Evolutionary conservation across 352 stramenopile genomes (phyloP), one percentile per base, ranked within the genome.

Genomic region (Globisporangium viniferum): DNA sequence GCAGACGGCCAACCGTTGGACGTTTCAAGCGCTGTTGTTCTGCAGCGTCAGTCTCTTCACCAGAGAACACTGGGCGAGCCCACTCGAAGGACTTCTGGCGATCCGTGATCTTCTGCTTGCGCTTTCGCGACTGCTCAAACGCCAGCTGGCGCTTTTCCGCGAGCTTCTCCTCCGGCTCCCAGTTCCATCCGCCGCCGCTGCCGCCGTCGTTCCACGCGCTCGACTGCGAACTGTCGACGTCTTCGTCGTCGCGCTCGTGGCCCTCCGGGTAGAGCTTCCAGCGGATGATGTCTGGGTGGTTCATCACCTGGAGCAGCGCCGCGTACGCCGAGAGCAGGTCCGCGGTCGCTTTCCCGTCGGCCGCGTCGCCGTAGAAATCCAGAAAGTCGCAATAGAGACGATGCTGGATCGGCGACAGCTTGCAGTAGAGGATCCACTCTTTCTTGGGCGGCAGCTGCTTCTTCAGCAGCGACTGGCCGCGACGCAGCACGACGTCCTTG

Each of bases 371-470:
- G 51, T 88, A 84, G 62, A 64, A 89, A 24, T 88, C 68, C 24
- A 94, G 70, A 63, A 95, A 95, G 27, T 80, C 82, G 54, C 82
- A 86, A 64, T 97, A 97, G 44, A 97, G 77, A 6, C 73, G 76
- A 62, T 88, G 80, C 61, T 97, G 89, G n/a, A 94, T 70, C 24
- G 75, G 75, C 2, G 89, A 94, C 9, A 96, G 77, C 48, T 93
- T 91, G 72, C 86, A 95, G 67, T 92, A 92, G 62, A 97, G 58
- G 35, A 97, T 93, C 86, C 87, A 95, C 71, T 97, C 89, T 57
- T 75, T 81, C 67, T 97, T 97, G 9, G 84, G 86, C 8, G 88
- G 89, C 2, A 97, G 69, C 53, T 95, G 87, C 35, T 78, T 80
- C 31, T 82, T 79, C 10, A 97, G 67, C 22, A 95, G 68, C 24